Percentiles rank a stretch among this genome's conserved stretches.
Evolutionary conservation across 306 rosid genomes (phyloP).

Genomic region (Fragaria vesca): DNA sequence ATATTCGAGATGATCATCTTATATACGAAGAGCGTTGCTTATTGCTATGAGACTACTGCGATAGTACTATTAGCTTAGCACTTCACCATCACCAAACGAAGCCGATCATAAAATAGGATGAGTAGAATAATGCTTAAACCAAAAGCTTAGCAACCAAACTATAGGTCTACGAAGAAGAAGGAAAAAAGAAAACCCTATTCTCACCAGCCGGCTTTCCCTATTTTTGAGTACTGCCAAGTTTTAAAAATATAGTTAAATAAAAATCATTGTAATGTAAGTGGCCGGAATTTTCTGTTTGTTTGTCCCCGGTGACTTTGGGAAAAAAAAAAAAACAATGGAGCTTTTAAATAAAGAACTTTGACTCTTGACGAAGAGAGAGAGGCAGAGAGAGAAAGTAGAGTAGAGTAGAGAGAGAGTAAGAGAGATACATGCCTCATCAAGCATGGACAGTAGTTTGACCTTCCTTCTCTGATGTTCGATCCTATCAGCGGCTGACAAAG

Average conservation of each 20-base stretch:
- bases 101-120: conserved; percentile 2
- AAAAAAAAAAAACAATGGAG: conserved; percentile 15
- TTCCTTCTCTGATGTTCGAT: conserved; percentile 89
- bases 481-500: conserved; percentile 66
- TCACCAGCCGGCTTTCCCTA: conserved; percentile 53
- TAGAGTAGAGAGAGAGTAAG: conserved; percentile 30
- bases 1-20: not conserved
- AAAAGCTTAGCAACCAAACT: conserved; percentile 33
- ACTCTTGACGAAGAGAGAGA: conserved; percentile 53
- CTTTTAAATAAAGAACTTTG: conserved; percentile 35
- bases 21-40: not conserved
- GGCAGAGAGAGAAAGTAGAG: conserved; percentile 11
- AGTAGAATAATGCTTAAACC: conserved; percentile 12
- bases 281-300: conserved; percentile 44
- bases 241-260: not conserved
- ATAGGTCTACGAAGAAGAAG: conserved; percentile 19
- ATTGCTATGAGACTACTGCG: not conserved
- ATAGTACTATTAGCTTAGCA: not conserved
- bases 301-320: conserved; percentile 25
- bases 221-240: not conserved
- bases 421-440: conserved; percentile 78
- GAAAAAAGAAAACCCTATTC: conserved; percentile 19
- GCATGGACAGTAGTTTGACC: conserved; percentile 83
- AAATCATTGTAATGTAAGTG: conserved; percentile 35
- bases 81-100: not conserved